Base-by-base conservation (phyloP, 1,284 basidiomycete genomes). In the Pseudomicrostroma phylloplanum region DNA sequence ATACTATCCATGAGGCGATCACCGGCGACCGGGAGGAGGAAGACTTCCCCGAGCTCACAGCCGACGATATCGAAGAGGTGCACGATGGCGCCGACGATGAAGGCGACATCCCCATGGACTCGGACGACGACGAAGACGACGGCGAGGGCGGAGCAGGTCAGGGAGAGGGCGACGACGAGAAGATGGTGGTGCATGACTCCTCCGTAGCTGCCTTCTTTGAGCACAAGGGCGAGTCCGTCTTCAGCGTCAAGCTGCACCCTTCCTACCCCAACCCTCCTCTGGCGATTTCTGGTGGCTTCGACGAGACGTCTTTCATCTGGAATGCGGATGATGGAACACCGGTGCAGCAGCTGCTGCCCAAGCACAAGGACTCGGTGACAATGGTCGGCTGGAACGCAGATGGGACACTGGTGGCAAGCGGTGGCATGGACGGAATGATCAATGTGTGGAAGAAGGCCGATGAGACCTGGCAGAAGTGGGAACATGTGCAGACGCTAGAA, bases 391-490 rank as follows among this genome's bases (percentile, higher is more conserved):
- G 90, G 84, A 94, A 87, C 77, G 77, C 82, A 3, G 92, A 96
- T 76, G 94, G 96, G 11, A 88, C 94, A 80, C 84, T 94, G 84
- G 85, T 94, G 62, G 88, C 94, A 13, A 96, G 92, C 0, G 94
- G 92, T 19, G 93, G 94, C 0, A 96, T 99, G 91, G 94, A 99
- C 76, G 94, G 96, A 9, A 88, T 87, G 74, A 88, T 97, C 23
- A 84, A 92, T 67, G 83, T 98, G 62, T 99, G 93, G 93, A 83
- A 51, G 42, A 43, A 26, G 13, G n/a, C 51, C 21, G 19, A 19
- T 25, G 25, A n/a, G 13, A 26, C 7, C 9, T 92, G 86, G 81
- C 85, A 82, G 66, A 84, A 82, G 58, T 98, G 94, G 92, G 91
- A 92, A 79, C 93, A 96, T 79, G 82, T 96, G 77, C 91, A 90